Evolutionary conservation across 108 stramenopile species (phyloP), one percentile per base, ranked within the genome.

Genomic region (Pseudonitzschia multiseries): DNA sequence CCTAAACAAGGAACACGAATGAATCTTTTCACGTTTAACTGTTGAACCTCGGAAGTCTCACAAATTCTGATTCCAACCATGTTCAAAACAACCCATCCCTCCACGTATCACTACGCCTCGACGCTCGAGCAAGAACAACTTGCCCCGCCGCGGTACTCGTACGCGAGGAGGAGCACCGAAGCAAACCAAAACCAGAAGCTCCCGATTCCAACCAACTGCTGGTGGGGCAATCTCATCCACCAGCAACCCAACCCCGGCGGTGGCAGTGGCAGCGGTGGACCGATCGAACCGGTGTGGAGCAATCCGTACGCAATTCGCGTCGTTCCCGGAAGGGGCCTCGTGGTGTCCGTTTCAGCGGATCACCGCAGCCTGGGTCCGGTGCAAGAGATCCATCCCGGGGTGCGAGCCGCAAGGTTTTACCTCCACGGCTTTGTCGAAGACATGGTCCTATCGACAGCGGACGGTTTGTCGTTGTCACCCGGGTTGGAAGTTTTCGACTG

Each of bases 181-280:
- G 36, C 36, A 2, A 6, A 36, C 6, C 36, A 2, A 36, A 36
- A 36, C 36, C 36, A 2, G 36, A 6, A 5, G 36, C 2, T 36
- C 36, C 2, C 36, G 4, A 64, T 64, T 64, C 63, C 63, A 2
- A 64, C 63, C 21, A 64, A 64, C 13, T 18, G 26, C 21, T 64
- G 27, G 27, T 64, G 63, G 63, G 63, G 63, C 1, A 64, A 64
- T 43, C 42, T 64, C 13, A 36, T 64, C 5, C 36, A 40, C 42
- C 63, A 43, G 26, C 22, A 28, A 26, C 18, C 20, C 14, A 64
- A 28, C 32, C 2, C 12, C 4, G 12, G 21, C 41, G 22, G n/a
- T n/a, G n/a, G n/a, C n/a, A n/a, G n/a, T n/a, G n/a, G n/a, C n/a
- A n/a, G n/a, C n/a, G n/a, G 26, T 4, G 42, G 28, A 43, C 63